phyloP scores from a whole-genome alignment of 129 eudicot genomes.

The Dittrichia graveolens region DNA sequence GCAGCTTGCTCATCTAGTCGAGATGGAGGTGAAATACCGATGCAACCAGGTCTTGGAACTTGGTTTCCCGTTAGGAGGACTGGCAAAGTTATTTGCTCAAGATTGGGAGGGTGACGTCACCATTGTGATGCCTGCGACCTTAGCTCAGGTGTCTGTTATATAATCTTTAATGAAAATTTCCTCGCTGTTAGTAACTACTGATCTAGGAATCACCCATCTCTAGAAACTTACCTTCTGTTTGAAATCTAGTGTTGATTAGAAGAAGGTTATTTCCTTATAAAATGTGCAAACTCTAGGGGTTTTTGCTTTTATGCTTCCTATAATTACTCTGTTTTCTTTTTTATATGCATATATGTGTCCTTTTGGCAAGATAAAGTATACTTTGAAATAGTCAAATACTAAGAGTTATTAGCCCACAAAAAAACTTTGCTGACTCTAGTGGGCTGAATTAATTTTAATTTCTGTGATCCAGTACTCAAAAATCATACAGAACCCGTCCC shows the following conservation, averaged over 20 bases:
- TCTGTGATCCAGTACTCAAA: slow-evolving; percentile 59
- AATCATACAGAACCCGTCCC: slow-evolving; percentile 84
- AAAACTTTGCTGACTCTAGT: background rate
- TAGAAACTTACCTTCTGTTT: background rate
- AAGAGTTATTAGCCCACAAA: background rate
- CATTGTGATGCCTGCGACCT: slow-evolving; percentile 94
- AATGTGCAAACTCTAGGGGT: background rate
- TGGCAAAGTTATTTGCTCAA: slow-evolving; percentile 91
- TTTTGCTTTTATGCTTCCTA: background rate
- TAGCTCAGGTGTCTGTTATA: slow-evolving; percentile 67
- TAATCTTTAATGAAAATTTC: background rate
- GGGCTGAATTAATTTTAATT: background rate
- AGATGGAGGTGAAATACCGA: slow-evolving; percentile 96
- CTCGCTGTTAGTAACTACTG: background rate
- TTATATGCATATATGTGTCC: background rate
- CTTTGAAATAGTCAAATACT: background rate
- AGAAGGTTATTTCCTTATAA: no score
- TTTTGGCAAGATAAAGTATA: background rate
- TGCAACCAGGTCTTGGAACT: slow-evolving; percentile 90
- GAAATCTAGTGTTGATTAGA: background rate
- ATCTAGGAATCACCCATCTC: background rate
- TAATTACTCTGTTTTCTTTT: background rate
- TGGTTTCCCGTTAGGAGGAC: slow-evolving; percentile 90
- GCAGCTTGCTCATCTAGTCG: slow-evolving; percentile 85
- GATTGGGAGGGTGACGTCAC: slow-evolving; percentile 99